Evolutionary conservation across 176 grass and related monocot genomes (phyloP).

Genomic region (Rhynchospora breviuscula): DNA sequence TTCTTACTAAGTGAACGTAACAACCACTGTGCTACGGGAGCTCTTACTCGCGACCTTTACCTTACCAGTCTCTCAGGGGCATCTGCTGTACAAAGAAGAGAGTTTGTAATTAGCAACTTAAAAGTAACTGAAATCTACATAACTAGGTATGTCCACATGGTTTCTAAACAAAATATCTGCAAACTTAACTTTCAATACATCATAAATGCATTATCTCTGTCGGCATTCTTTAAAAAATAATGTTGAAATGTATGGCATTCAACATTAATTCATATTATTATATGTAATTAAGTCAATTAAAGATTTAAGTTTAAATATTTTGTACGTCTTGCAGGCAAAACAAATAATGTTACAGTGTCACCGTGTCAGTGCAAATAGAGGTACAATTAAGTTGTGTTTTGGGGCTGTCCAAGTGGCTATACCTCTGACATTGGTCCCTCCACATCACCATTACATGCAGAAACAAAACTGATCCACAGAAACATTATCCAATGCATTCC

Average conservation of each 20-base stretch:
- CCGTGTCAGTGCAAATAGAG: background rate
- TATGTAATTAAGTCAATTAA: background rate
- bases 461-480: constrained; percentile 7
- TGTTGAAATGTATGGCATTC: background rate
- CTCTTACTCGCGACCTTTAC: rapidly evolving
- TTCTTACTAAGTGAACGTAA: constrained; percentile 92
- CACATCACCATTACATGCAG: background rate
- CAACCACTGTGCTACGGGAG: constrained; percentile 65
- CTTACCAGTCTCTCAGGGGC: background rate
- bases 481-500: background rate
- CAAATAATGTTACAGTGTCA: background rate
- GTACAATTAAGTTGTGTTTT: background rate
- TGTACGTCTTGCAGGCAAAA: background rate
- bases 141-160: background rate
- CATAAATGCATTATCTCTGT: background rate
- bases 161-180: background rate
- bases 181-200: background rate
- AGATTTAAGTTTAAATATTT: background rate
- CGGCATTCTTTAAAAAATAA: background rate
- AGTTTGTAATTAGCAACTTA: background rate
- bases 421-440: background rate
- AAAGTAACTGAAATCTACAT: background rate
- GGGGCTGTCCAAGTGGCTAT: background rate
- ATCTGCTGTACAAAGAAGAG: background rate
- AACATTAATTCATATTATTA: background rate